phyloP scores from a whole-genome alignment of 2,329 filamentous ascomycete species.

The Ascomycota sp. region DNA sequence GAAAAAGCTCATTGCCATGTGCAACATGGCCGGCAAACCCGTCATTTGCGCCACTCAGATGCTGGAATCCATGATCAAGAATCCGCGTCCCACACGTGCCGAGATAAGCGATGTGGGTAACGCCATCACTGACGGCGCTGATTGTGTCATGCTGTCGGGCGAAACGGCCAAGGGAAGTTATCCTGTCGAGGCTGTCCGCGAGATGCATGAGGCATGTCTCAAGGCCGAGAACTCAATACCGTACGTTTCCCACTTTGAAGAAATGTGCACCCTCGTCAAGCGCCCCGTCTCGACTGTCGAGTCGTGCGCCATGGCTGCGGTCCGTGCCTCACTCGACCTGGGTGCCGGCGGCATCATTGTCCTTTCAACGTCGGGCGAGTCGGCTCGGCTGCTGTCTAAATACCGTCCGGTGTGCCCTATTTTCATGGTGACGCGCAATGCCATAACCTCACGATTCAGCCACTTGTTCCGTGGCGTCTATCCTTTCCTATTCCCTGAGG shows the following conservation, averaged over 20 bases:
- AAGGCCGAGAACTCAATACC: slow-evolving; percentile 94
- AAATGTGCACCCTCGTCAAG: slow-evolving; percentile 66
- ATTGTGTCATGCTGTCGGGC: slow-evolving; percentile 98
- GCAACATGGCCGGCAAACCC: slow-evolving; percentile 97
- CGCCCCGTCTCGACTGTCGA: slow-evolving; percentile 76
- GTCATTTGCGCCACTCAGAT: slow-evolving; percentile 98
- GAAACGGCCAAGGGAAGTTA: slow-evolving; percentile 98
- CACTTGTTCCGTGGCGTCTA: slow-evolving; percentile 97
- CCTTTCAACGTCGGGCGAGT: slow-evolving; percentile 85
- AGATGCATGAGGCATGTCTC: slow-evolving; percentile 98
- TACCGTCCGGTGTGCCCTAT: slow-evolving; percentile 98
- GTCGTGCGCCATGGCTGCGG: slow-evolving; percentile 92
- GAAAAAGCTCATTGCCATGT: slow-evolving; percentile 99
- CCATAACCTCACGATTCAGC: slow-evolving; percentile 66
- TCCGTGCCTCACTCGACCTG: slow-evolving; percentile 86
- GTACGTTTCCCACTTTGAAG: slow-evolving; percentile 91
- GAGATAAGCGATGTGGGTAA: slow-evolving; percentile 98
- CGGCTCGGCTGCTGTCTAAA: slow-evolving; percentile 89
- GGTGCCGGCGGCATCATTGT: slow-evolving; percentile 93
- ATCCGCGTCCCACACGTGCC: slow-evolving; percentile 90
- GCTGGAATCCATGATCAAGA: slow-evolving; percentile 99
- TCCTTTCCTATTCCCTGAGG: slow-evolving; percentile 83
- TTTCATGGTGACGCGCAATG: slow-evolving; percentile 92
- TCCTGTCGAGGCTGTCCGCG: slow-evolving; percentile 73
- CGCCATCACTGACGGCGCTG: slow-evolving; percentile 88